phyloP scores from a whole-genome alignment of 2,329 filamentous ascomycete genomes.

The Mycosphaerella sp. region DNA sequence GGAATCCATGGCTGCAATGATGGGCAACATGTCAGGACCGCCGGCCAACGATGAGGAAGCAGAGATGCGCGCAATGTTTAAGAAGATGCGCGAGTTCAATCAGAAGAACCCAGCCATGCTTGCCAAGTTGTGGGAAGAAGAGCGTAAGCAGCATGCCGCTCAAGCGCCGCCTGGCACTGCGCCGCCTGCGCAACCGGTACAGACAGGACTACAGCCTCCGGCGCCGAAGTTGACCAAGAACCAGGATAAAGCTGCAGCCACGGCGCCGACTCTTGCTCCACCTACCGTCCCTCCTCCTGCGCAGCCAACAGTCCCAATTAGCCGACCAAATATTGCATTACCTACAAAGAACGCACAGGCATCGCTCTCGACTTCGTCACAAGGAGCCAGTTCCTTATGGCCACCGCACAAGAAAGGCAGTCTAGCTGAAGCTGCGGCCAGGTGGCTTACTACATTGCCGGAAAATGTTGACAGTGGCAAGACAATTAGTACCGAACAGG shows the following conservation, averaged over 20 bases:
- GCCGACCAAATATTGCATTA: not conserved
- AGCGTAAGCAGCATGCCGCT: constrained; percentile 33
- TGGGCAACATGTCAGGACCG: constrained; percentile 19
- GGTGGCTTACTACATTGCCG: constrained; percentile 40
- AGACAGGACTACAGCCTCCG: not conserved
- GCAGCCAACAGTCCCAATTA: not conserved
- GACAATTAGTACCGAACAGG: constrained; percentile 35
- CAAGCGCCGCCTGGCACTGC: constrained; percentile 8
- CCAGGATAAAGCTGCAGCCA: constrained; percentile 5
- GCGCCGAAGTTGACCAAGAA: not conserved
- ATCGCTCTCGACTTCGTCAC: not conserved
- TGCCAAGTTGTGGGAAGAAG: constrained; percentile 51
- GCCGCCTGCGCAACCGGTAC: constrained; percentile 9
- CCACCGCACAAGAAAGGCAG: constrained; percentile 45
- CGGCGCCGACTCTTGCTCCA: not conserved
- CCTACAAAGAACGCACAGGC: constrained; percentile 1
- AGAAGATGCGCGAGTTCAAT: constrained; percentile 53
- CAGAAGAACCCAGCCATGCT: constrained; percentile 50
- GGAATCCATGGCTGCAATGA: constrained; percentile 17
- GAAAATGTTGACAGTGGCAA: constrained; percentile 43
- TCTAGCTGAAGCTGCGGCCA: constrained; percentile 46
- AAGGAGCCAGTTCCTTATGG: constrained; percentile 41
- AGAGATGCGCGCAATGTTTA: constrained; percentile 51
- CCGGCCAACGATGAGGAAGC: constrained; percentile 39
- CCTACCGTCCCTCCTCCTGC: not conserved